Evolutionary conservation across 257 asterid genomes (phyloP), one percentile per base, ranked within the genome.

Genomic region (Solanum virginianum): DNA sequence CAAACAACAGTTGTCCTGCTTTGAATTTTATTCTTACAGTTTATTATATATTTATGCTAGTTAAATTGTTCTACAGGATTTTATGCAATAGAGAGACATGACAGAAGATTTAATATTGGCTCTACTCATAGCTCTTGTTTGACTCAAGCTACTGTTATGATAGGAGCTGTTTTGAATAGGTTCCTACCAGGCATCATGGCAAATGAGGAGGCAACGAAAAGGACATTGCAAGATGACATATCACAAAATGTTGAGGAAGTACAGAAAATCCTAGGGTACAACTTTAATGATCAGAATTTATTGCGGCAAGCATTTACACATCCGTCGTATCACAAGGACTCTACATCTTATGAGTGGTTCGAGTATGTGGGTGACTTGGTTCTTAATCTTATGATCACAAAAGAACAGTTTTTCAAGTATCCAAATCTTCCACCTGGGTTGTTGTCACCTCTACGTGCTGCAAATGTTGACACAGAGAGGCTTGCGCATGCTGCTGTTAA

Each of bases 401-500:
- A 91, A 87, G 91, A 93, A 41, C 98, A 93, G 85, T 91, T 90
- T 86, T 87, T 86, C 75, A 88, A 47, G 86, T 94, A 95, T 91
- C 97, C 95, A 12, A 29, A 85, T 79, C 94, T 92, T 71, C 91
- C 93, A 32, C 98, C 98, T 2, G 98, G 98, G 45, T 22, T 82
- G 54, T 89, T 95, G 90, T 88, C 97, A 1, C 95, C 95, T 63
- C 95, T 94, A 80, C 97, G 95, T 81, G 97, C 98, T 66, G 98
- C 98, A 79, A 95, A 95, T 91, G 95, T 95, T 87, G 98, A 94
- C 90, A 93, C 97, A 1, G 98, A 95, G 93, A 95, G 93, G 90
- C 98, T 95, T 88, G 97, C 98, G 16, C 94, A 96, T 54, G 95
- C 88, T 26, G 98, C 98, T 60, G 86, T 95, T 49, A 90, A 86